phyloP scores from a whole-genome alignment of 1,284 basidiomycete genomes.

The Moesziomyces parantarcticus region DNA sequence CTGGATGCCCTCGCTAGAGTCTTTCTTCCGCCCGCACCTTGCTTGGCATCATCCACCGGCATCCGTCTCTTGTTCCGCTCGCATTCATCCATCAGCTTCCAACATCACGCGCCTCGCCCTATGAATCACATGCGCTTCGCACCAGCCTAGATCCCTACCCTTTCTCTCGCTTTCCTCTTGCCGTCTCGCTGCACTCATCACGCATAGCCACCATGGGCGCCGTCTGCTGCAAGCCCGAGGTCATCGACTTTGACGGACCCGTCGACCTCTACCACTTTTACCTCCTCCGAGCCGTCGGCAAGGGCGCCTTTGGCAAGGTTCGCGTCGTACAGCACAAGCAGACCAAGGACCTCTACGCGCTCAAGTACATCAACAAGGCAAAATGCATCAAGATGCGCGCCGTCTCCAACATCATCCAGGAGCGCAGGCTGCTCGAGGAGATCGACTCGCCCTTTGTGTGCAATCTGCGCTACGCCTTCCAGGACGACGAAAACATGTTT shows the following conservation, averaged over 20 bases:
- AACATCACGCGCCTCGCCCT: too few species aligned
- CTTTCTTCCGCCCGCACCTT: too few species aligned
- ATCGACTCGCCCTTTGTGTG: conserved; percentile 94
- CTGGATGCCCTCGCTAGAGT: too few species aligned
- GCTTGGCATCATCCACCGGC: too few species aligned
- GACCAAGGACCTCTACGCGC: conserved; percentile 84
- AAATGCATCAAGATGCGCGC: conserved; percentile 99
- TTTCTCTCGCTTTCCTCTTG: not conserved
- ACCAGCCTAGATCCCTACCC: not conserved
- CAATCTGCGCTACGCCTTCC: conserved; percentile 94
- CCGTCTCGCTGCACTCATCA: too few species aligned
- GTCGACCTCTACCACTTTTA: conserved; percentile 97
- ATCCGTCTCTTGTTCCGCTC: too few species aligned
- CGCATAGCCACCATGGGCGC: conserved; percentile 73
- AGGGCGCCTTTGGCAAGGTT: conserved; percentile 99
- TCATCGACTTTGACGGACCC: conserved; percentile 97
- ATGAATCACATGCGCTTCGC: not conserved
- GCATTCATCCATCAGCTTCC: too few species aligned
- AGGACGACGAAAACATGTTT: conserved; percentile 97
- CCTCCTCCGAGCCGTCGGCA: conserved; percentile 91
- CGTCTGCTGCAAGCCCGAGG: conserved; percentile 83
- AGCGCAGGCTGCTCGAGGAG: conserved; percentile 71
- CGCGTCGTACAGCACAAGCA: conserved; percentile 98
- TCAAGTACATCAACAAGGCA: conserved; percentile 98
- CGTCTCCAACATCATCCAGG: conserved; percentile 95